Conservation (phyloP, 495 filamentous ascomycete genomes). For the Daldinia decipiens region DNA sequence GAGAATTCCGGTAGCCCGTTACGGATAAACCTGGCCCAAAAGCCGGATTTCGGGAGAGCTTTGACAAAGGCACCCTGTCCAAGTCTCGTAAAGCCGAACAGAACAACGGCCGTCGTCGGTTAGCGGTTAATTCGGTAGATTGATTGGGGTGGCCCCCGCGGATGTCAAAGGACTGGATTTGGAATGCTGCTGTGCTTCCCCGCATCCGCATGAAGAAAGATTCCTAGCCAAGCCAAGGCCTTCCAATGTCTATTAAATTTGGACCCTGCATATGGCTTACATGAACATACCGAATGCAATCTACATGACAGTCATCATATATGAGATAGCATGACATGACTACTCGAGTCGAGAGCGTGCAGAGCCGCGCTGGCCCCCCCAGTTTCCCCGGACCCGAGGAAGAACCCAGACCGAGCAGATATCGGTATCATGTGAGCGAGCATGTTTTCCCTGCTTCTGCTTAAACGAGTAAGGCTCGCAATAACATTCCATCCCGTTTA, state of each 20-base stretch:
- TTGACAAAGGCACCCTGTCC: conserved; percentile 15
- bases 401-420: conserved; percentile 21
- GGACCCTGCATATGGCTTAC: conserved; percentile 41
- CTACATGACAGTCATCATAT: conserved; percentile 13
- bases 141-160: conserved; percentile 22
- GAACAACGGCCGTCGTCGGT: conserved; percentile 20
- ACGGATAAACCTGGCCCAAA: conserved; percentile 13
- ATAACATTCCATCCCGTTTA: conserved; percentile 18
- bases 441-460: conserved; percentile 12
- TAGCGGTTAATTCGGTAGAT: conserved; percentile 41
- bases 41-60: conserved; percentile 15
- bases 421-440: conserved; percentile 39
- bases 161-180: conserved; percentile 9
- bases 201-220: conserved; percentile 18
- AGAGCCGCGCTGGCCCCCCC: conserved; percentile 32
- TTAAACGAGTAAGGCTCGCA: conserved; percentile 4
- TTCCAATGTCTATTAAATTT: conserved; percentile 3
- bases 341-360: conserved; percentile 10
- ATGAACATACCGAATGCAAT: not conserved
- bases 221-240: conserved; percentile 8
- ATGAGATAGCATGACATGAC: conserved; percentile 10
- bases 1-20: conserved; percentile 11
- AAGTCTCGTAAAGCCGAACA: conserved; percentile 30
- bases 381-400: conserved; percentile 19
- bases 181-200: conserved; percentile 19